Conservation (phyloP, 495 filamentous ascomycete species). For the Penicillium bialowiezense region DNA sequence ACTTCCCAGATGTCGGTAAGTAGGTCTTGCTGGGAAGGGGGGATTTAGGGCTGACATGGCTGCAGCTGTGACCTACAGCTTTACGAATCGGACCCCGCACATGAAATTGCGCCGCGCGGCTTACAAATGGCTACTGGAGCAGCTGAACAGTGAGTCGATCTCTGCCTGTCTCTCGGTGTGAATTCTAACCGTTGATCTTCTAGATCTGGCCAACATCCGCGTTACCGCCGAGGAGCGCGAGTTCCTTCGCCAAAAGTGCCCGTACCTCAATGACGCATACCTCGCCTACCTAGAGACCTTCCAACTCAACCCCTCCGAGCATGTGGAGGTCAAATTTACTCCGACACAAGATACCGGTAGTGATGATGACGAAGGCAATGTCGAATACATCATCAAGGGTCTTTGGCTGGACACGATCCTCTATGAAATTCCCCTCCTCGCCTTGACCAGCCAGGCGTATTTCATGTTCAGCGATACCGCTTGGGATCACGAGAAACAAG, state of each 20-base stretch:
- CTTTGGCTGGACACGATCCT: constrained; percentile 94
- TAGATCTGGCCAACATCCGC: constrained; percentile 75
- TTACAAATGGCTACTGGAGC: constrained; percentile 79
- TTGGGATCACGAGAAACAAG: constrained; percentile 81
- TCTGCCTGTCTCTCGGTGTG: neutral
- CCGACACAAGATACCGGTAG: constrained; percentile 62
- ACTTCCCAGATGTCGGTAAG: constrained; percentile 76
- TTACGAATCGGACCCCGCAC: constrained; percentile 91
- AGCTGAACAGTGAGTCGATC: constrained; percentile 66
- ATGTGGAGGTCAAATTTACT: constrained; percentile 69
- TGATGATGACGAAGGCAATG: constrained; percentile 67
- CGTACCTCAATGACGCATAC: constrained; percentile 76
- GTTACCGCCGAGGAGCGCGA: constrained; percentile 73
- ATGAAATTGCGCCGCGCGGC: constrained; percentile 84
- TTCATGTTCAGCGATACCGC: constrained; percentile 92
- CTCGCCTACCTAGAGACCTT: constrained; percentile 78
- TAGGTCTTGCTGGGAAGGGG: neutral
- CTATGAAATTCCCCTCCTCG: constrained; percentile 93
- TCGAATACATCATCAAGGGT: constrained; percentile 72
- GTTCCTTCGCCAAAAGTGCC: constrained; percentile 75
- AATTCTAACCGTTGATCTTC: neutral
- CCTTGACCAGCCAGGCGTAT: constrained; percentile 90
- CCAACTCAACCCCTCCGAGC: constrained; percentile 72
- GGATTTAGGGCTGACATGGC: constrained; percentile 16
- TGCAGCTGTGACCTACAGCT: constrained; percentile 76